Base-by-base conservation (phyloP, 345 rosid genomes). In the Gossypium anomalum region DNA sequence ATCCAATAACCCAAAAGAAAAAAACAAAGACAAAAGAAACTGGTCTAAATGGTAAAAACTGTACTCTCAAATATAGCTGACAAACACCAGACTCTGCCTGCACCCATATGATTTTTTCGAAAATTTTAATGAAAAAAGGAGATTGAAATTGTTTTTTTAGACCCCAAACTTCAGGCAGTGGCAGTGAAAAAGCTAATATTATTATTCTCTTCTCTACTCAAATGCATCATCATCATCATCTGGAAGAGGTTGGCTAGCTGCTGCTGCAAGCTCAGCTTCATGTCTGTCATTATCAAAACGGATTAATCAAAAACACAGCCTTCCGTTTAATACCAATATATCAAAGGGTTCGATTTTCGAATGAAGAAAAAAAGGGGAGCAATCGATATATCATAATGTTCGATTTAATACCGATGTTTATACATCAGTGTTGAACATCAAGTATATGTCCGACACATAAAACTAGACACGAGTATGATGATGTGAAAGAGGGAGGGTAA, bases 181-280 rank as follows among this genome's bases (percentile, higher is more conserved):
- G 7, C 62, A 57, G 62, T 57, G 62, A 22, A 22, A 43, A 64
- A 22, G 29, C 63, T 27, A 34, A 34, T 5, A 4, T 34, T 34
- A 1, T 34, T 34, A 34, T 9, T 11, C 23, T 57, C 15, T 22
- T 23, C 43, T 56, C 41, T 70, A 70, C 43, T 70, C 74, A 9
- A 74, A 74, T 10, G 71, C 71, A 52, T 75, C 77, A 22, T 75
- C 77, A 22, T 75, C 77, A 2, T 75, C 77, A 53, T 75, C 77
- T 19, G 77, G 77, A 14, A 64, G 77, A 9, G 77, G 77, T 23
- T 75, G 77, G 2, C 51, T 49, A 0, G 71, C 77, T 17, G 77
- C 77, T 9, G 62, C 63, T 9, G 51, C 51, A 65, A 75, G 77
- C 53, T 75, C 77, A 3, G 70, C 71, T 65, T 75, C 77, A 75